A percentile compares a stretch with the other conserved stretches of the same genome.
phyloP scores from a whole-genome alignment of 1,139 yeast genomes.

The Candida gigantensis region DNA sequence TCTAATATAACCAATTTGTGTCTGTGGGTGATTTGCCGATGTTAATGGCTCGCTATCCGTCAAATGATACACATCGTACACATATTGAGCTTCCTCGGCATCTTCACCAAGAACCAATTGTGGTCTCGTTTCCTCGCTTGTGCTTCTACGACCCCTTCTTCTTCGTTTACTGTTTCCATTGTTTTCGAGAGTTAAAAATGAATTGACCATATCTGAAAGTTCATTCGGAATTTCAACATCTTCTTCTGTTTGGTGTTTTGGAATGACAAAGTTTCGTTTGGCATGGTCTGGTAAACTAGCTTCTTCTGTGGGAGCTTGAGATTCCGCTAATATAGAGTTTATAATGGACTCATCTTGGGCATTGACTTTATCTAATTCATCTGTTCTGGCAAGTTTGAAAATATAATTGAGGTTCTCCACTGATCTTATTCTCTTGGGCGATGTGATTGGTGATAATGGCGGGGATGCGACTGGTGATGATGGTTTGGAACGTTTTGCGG shows the following conservation, averaged over 20 bases:
- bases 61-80: constrained; percentile 77
- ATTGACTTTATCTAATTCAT: constrained; percentile 28
- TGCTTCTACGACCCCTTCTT: constrained; percentile 9
- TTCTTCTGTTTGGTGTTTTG: constrained; percentile 36
- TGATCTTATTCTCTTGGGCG: constrained; percentile 16
- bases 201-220: constrained; percentile 66
- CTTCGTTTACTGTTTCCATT: constrained; percentile 6
- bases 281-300: constrained; percentile 4
- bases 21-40: constrained; percentile 54
- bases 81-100: constrained; percentile 48
- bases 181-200: constrained; percentile 39
- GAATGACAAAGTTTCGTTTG: constrained; percentile 36
- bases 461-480: constrained; percentile 33
- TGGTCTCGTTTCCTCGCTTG: constrained; percentile 16
- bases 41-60: constrained; percentile 36
- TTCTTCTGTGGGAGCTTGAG: constrained; percentile 8
- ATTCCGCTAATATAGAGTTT: constrained; percentile 15
- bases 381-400: constrained; percentile 67
- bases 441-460: constrained; percentile 19
- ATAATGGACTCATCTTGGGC: constrained; percentile 25
- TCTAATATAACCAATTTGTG: constrained; percentile 64
- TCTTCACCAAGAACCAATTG: constrained; percentile 2
- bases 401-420: constrained; percentile 28
- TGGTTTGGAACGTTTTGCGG: constrained; percentile 47
- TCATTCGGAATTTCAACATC: constrained; percentile 55